Evolutionary conservation across 345 rosid species (phyloP).

Genomic region (Litchi chinensis): DNA sequence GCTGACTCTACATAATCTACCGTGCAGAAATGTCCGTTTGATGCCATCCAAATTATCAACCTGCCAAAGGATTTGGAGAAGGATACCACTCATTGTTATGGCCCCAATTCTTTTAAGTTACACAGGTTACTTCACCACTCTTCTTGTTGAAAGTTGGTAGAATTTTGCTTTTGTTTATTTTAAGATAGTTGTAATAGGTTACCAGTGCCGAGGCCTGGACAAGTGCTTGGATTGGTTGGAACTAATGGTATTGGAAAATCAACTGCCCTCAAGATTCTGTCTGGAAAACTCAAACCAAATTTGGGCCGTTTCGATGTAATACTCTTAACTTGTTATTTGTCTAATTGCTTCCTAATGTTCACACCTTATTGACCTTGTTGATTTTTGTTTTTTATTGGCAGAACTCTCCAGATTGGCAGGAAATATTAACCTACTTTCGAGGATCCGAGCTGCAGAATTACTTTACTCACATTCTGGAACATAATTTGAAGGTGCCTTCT

Average conservation of each 20-base stretch:
- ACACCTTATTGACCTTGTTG: constrained; percentile 6
- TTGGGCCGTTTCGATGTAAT: constrained; percentile 88
- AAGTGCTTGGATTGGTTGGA: constrained; percentile 98
- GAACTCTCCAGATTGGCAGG: constrained; percentile 99
- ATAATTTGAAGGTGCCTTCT: constrained; percentile 75
- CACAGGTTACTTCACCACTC: constrained; percentile 59
- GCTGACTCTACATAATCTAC: background rate
- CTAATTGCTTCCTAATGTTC: constrained; percentile 10
- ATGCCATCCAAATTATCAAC: constrained; percentile 97
- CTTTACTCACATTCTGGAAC: constrained; percentile 94
- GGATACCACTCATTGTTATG: constrained; percentile 97
- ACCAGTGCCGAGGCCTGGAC: constrained; percentile 98
- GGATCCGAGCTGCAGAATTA: constrained; percentile 97
- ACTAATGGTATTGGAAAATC: constrained; percentile 99
- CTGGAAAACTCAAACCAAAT: constrained; percentile 96
- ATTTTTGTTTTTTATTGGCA: constrained; percentile 27
- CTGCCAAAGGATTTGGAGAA: constrained; percentile 89
- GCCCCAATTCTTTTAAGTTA: constrained; percentile 89
- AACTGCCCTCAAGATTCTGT: constrained; percentile 91
- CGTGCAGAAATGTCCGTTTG: constrained; percentile 90
- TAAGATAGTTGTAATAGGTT: constrained; percentile 54
- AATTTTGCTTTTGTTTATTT: constrained; percentile 14
- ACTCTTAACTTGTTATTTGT: constrained; percentile 6
- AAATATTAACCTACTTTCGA: constrained; percentile 90
- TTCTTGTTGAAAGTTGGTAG: background rate